Conservation (phyloP, 306 rosid species). For the Psophocarpus tetragonolobus region DNA sequence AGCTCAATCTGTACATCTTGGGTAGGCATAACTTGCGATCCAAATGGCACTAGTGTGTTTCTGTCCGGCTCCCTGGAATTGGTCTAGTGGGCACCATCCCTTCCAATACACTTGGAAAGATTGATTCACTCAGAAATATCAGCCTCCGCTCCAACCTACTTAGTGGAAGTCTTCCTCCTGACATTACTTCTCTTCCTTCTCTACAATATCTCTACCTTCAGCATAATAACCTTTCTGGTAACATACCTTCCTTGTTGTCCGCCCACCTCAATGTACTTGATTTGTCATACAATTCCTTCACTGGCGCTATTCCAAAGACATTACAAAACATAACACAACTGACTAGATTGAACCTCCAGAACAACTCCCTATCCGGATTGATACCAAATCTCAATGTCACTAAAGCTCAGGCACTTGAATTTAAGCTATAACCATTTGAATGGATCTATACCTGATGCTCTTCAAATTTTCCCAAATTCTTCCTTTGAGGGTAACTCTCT, state of each 20-base stretch:
- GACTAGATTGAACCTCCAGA: slow-evolving; percentile 73
- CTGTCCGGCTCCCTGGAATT: slow-evolving; percentile 75
- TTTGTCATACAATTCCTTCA: slow-evolving; percentile 78
- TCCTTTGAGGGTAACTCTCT: slow-evolving; percentile 75
- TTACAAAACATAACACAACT: slow-evolving; percentile 67
- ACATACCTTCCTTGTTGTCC: slow-evolving; percentile 67
- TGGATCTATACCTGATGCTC: slow-evolving; percentile 76
- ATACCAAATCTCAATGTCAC: slow-evolving; percentile 69
- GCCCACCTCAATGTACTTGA: slow-evolving; percentile 64
- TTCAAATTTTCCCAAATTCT: slow-evolving; percentile 60
- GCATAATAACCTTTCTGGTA: slow-evolving; percentile 82
- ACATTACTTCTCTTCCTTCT: slow-evolving; percentile 76
- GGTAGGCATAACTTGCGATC: slow-evolving; percentile 65
- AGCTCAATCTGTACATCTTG: slow-evolving; percentile 60
- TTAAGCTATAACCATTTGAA: slow-evolving; percentile 80
- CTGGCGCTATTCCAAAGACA: slow-evolving; percentile 61
- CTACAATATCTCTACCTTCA: slow-evolving; percentile 76
- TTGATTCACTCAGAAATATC: slow-evolving; percentile 59
- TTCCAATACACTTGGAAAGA: slow-evolving; percentile 70
- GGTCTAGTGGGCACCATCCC: slow-evolving; percentile 87
- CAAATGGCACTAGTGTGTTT: slow-evolving; percentile 50
- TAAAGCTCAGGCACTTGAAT: slow-evolving; percentile 67
- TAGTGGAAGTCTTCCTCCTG: slow-evolving; percentile 65
- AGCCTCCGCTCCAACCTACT: slow-evolving; percentile 91
- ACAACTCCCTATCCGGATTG: slow-evolving; percentile 78